phyloP scores from a whole-genome alignment of 129 eudicot genomes.

The Calendula officinalis region DNA sequence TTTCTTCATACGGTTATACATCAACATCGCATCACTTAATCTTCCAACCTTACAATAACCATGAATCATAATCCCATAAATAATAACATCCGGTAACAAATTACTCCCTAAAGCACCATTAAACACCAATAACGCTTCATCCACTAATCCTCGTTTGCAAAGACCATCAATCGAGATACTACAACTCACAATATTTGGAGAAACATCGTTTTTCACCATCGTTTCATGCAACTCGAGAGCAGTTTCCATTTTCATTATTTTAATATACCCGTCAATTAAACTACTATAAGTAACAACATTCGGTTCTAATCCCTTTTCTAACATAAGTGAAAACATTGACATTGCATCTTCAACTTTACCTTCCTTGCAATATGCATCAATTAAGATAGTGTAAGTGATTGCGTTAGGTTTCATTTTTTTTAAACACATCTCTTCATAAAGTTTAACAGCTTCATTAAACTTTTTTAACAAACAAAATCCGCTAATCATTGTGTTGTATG shows the following conservation, averaged over 20 bases:
- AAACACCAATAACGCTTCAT: constrained; percentile 49
- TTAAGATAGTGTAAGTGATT: constrained; percentile 51
- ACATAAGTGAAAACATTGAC: constrained; percentile 44
- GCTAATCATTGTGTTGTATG: constrained; percentile 64
- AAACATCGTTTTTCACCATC: constrained; percentile 45
- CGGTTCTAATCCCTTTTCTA: constrained; percentile 45
- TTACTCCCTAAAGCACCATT: constrained; percentile 32
- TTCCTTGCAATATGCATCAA: constrained; percentile 70
- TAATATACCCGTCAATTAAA: constrained; percentile 56
- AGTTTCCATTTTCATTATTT: constrained; percentile 30
- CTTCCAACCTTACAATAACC: constrained; percentile 61
- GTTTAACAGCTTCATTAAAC: constrained; percentile 48
- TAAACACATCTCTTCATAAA: constrained; percentile 35
- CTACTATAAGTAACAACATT: constrained; percentile 67
- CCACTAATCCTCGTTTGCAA: constrained; percentile 58
- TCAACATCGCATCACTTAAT: constrained; percentile 38
- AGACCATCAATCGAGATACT: constrained; percentile 73
- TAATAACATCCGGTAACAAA: constrained; percentile 57
- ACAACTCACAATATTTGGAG: constrained; percentile 62
- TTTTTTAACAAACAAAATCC: constrained; percentile 50
- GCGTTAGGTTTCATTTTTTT: constrained; percentile 30
- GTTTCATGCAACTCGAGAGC: constrained; percentile 52
- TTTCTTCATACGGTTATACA: constrained; percentile 46
- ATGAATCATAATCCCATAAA: constrained; percentile 55
- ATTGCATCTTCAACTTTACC: constrained; percentile 57